Conservation (phyloP, 2,329 filamentous ascomycete genomes). For the Pseudogymnoascus sp. region DNA sequence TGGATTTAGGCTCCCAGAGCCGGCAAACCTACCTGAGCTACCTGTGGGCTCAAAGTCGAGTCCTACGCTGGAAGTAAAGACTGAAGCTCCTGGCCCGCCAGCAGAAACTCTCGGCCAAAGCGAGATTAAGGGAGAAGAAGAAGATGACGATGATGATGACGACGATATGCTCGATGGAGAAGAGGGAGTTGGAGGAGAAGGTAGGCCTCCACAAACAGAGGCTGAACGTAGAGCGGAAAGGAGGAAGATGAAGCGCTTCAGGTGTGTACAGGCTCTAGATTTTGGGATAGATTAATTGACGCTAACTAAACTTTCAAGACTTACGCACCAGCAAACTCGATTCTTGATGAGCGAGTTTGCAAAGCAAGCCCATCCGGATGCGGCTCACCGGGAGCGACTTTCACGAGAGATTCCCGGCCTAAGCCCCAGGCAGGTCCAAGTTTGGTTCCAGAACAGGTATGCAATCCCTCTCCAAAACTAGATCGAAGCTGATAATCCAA, state of each 20-base stretch:
- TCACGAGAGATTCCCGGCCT: slow-evolving; percentile 86
- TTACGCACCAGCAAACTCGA: slow-evolving; percentile 94
- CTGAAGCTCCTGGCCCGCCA: neutral
- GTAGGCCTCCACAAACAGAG: slow-evolving; percentile 38
- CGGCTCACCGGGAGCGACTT: slow-evolving; percentile 77
- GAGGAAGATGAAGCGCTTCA: slow-evolving; percentile 71
- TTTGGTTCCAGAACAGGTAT: slow-evolving; percentile 98
- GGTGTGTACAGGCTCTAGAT: slow-evolving; percentile 39
- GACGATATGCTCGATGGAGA: slow-evolving; percentile 46
- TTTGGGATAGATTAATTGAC: neutral
- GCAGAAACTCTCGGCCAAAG: neutral
- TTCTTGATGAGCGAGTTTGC: slow-evolving; percentile 97
- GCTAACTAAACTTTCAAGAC: slow-evolving; percentile 39
- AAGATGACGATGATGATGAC: slow-evolving; percentile 36
- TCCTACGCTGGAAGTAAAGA: neutral
- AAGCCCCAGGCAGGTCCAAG: slow-evolving; percentile 87
- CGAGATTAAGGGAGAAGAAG: neutral
- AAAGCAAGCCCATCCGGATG: slow-evolving; percentile 88
- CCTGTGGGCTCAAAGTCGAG: neutral
- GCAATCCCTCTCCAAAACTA: slow-evolving; percentile 21
- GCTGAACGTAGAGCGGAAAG: slow-evolving; percentile 50
- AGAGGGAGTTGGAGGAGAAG: slow-evolving; percentile 30
- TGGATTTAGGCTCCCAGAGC: neutral
- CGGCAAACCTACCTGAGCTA: neutral
- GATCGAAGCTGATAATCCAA: slow-evolving; percentile 2